Evolutionary conservation across 2,329 filamentous ascomycete species (phyloP).

Genomic region (Lasiodiplodia sp.): DNA sequence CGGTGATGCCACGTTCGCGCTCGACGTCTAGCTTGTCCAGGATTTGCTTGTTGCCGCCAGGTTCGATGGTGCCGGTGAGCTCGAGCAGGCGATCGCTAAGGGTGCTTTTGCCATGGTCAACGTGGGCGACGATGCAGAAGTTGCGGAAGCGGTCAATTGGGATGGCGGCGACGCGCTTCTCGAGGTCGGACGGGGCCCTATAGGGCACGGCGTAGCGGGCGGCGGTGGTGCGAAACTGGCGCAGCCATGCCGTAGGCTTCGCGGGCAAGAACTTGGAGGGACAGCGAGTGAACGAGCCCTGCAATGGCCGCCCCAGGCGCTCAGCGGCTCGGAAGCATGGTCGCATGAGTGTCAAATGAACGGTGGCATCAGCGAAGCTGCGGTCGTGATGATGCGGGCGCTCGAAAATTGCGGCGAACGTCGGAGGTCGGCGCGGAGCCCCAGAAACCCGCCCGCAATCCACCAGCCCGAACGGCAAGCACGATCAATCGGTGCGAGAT

Average conservation of each 20-base stretch:
- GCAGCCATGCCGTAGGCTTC: conserved; percentile 27
- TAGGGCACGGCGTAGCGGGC: conserved; percentile 45
- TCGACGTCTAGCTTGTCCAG: conserved; percentile 97
- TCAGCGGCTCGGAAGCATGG: conserved; percentile 55
- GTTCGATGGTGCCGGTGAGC: conserved; percentile 88
- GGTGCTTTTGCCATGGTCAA: conserved; percentile 98
- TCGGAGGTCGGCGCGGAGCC: conserved; percentile 22
- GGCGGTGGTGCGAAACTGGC: conserved; percentile 37
- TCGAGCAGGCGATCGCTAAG: conserved; percentile 92
- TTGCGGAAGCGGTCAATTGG: conserved; percentile 85
- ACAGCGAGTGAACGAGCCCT: conserved; percentile 37
- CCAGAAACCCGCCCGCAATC: conserved; percentile 8
- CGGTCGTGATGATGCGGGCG: conserved; percentile 5
- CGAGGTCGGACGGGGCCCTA: conserved; percentile 59
- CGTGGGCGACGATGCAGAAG: conserved; percentile 98
- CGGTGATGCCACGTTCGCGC: conserved; percentile 93
- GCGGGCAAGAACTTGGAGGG: conserved; percentile 34
- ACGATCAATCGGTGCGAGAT: neutral
- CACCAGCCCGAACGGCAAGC: neutral
- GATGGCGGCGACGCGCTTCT: conserved; percentile 73
- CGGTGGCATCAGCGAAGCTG: conserved; percentile 23
- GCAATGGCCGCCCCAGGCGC: conserved; percentile 50
- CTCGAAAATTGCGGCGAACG: conserved; percentile 23
- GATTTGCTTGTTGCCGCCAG: conserved; percentile 90
- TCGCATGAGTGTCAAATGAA: conserved; percentile 51